Evolutionary conservation across 148 eudicot species (phyloP).

Genomic region (Rhododendron henanense): DNA sequence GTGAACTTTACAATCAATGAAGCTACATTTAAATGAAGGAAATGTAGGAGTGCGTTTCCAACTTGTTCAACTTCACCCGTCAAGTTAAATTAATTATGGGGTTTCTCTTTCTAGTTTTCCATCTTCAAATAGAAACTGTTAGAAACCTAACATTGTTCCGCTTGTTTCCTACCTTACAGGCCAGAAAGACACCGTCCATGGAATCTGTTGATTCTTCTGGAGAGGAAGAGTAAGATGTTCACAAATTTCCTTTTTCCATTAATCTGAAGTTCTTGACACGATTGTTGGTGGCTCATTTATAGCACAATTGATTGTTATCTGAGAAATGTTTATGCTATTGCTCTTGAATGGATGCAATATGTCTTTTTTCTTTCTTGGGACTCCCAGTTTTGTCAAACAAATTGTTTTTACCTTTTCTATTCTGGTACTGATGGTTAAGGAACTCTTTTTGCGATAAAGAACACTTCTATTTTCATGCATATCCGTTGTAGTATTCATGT

Average conservation of each 20-base stretch:
- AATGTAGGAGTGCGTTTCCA: not conserved
- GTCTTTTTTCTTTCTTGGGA: constrained; percentile 1
- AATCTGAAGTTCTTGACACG: not conserved
- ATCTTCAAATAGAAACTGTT: not conserved
- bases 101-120: constrained; percentile 8
- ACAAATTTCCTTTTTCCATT: not conserved
- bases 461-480: not conserved
- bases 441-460: not conserved
- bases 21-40: not conserved
- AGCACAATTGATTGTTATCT: not conserved
- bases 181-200: constrained; percentile 69
- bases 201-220: constrained; percentile 97
- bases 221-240: constrained; percentile 93
- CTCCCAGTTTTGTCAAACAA: not conserved
- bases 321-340: not conserved
- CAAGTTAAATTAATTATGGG: not conserved
- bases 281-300: constrained; percentile 3
- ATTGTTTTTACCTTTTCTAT: not conserved
- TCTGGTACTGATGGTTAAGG: not conserved
- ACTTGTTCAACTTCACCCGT: not conserved
- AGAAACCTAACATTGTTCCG: not conserved
- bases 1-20: not conserved
- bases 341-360: not conserved
- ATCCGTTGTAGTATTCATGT: not conserved
- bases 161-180: constrained; percentile 35